Evolutionary conservation across 163 green algal genomes (phyloP).

Genomic region (Chlorella variabilis): DNA sequence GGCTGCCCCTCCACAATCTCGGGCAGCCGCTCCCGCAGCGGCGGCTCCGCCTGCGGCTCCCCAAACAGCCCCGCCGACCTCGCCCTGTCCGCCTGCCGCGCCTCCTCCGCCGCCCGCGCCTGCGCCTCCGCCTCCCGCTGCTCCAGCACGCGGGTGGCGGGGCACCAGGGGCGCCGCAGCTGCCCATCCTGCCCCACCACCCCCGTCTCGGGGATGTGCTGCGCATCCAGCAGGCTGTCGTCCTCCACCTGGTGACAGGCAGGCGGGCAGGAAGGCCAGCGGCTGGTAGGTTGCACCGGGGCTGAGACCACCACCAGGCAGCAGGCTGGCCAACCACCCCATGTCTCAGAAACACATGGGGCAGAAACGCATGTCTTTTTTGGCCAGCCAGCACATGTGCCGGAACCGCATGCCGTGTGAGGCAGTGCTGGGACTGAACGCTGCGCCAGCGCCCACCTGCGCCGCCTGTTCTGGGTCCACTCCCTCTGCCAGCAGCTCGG

Average conservation of each 20-base stretch:
- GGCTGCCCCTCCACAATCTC: constrained; percentile 52
- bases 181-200: constrained; percentile 74
- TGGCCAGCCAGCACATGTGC: too few relatives aligned
- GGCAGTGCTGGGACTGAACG: too few relatives aligned
- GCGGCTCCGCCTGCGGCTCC: constrained; percentile 56
- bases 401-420: too few relatives aligned
- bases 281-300: too few relatives aligned
- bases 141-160: constrained; percentile 82
- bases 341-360: too few relatives aligned
- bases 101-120: constrained; percentile 46
- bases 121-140: constrained; percentile 67
- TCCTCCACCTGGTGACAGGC: constrained; percentile 63
- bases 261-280: neutral
- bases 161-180: constrained; percentile 82
- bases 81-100: constrained; percentile 23
- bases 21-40: constrained; percentile 41
- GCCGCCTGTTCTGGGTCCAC: constrained; percentile 60
- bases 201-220: constrained; percentile 73
- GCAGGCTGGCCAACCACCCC: too few relatives aligned
- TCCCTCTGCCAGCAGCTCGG: constrained; percentile 64
- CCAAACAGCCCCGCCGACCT: constrained; percentile 45
- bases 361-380: too few relatives aligned
- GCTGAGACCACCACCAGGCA: too few relatives aligned
- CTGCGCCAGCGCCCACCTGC: too few relatives aligned
- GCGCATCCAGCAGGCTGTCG: constrained; percentile 63